Percentiles rank a stretch among this genome's conserved stretches.
Evolutionary conservation across 2,329 filamentous ascomycete genomes (phyloP).

Genomic region (Bipolaris bicolor): DNA sequence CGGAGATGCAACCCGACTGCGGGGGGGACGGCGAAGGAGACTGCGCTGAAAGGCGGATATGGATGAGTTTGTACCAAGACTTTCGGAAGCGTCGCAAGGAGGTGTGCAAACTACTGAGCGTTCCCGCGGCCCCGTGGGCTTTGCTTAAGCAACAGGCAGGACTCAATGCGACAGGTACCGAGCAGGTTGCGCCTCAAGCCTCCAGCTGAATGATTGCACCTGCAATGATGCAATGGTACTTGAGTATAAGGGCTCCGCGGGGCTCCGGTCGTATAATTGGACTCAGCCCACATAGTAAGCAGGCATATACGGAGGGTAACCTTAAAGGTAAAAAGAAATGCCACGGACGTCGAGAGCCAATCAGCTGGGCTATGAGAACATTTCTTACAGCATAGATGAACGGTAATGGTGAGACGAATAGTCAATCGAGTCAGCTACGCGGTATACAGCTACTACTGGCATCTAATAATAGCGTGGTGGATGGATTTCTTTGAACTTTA

Average conservation of each 20-base stretch:
- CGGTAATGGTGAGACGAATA: neutral
- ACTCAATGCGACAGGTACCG: constrained; percentile 32
- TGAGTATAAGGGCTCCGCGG: neutral
- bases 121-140: constrained; percentile 49
- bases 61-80: constrained; percentile 54
- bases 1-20: constrained; percentile 56
- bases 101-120: constrained; percentile 49
- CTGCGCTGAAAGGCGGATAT: constrained; percentile 51
- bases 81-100: constrained; percentile 52
- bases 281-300: constrained; percentile 1
- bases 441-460: neutral
- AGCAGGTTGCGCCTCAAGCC: constrained; percentile 27
- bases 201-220: constrained; percentile 1
- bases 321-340: neutral
- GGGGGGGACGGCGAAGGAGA: constrained; percentile 36
- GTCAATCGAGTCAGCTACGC: neutral
- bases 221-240: neutral
- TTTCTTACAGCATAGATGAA: neutral
- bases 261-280: neutral
- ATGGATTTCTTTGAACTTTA: neutral
- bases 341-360: neutral
- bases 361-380: neutral
- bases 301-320: neutral
- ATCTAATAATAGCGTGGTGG: neutral
- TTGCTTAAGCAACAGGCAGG: constrained; percentile 31